Evolutionary conservation across 768 basidiomycete species (phyloP), one percentile per base, ranked within the genome.

Genomic region (Podaxis sp.): DNA sequence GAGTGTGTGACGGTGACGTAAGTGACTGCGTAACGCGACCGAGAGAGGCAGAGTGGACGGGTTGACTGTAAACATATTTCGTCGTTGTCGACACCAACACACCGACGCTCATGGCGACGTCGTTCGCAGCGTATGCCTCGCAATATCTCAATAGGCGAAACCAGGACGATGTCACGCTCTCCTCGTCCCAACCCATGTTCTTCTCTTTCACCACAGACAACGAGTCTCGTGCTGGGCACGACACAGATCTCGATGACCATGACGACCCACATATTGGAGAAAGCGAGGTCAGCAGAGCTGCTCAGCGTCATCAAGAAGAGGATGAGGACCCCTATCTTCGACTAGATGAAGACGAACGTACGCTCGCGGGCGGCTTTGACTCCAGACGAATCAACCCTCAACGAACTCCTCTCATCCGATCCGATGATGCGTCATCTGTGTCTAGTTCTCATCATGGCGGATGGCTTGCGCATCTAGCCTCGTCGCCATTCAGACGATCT

Each of bases 121-220:
- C 90, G 40, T 93, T 93, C 75, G 88, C 89, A 67, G 85, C 86
- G 56, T 92, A 90, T 78, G 91, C 91, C 55, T 92, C 91, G 49
- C 90, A 91, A 68, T 92, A 91, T 72, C 78, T 93, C 73, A 87
- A 82, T 71, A 82, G 83, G 67, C 86, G 85, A 69, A 81, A 75
- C 55, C 64, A 69, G 63, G 71, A 76, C 63, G 77, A 79, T 62
- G 78, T 84, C 40, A 84, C 82, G 67, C 76, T 84, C 68, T 82
- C 84, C 44, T 83, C 85, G 22, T 87, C 86, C 41, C 90, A 91
- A 75, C 91, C 92, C 58, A 84, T 94, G 74, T 94, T 94, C 81
- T 94, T 90, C 81, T 93, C 91, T 20, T 93, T 93, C 74, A 87
- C 87, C 50, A 91, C 90, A 65, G 89, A 91, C 76, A 82, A 87